Base-by-base conservation (phyloP, 345 rosid species). In the Turritis glabra region DNA sequence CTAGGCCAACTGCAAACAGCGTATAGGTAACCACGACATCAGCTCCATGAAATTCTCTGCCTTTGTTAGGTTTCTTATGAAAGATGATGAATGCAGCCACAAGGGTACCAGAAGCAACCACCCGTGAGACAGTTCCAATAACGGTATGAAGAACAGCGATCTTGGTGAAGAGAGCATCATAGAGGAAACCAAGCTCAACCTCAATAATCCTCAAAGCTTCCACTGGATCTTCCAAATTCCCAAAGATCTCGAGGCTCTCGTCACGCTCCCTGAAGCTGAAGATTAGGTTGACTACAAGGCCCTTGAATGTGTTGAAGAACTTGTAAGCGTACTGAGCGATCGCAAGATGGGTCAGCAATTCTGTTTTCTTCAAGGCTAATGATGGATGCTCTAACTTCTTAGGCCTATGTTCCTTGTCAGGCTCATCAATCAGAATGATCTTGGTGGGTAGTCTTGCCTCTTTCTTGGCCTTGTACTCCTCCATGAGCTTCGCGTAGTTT, bases 401-500 rank as follows among this genome's bases (percentile, higher is more conserved):
- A 13, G 73, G 72, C 38, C 75, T 67, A 58, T 33, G 18, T 26
- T 76, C 78, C 64, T 76, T 83, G 30, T 80, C 85, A 22, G 85
- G 84, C 79, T 89, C 87, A 47, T 77, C 76, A 5, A 85, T 71
- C 38, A 69, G 66, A 8, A 79, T 51, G 32, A 86, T 83, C 22
- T 69, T 58, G 0, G 89, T 73, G 0, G 86, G 89, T 3, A 83
- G 75, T 48, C 72, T 66, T 7, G 87, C 86, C 9, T 79, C 79
- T 64, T 50, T 82, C 80, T 78, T 79, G 13, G 83, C 86, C 25
- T 81, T 84, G 63, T 80, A 83, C 71, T 86, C 87, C 58, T 86
- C 88, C 96, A 89, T 89, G 43, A 87, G 84, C 80, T 84, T 85
- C 0, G 86, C 89, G 8, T 79, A 90, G 59, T 88, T 86, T 5